phyloP scores from a whole-genome alignment of 2,329 filamentous ascomycete species.

The Paracoccidioides brasiliensis region DNA sequence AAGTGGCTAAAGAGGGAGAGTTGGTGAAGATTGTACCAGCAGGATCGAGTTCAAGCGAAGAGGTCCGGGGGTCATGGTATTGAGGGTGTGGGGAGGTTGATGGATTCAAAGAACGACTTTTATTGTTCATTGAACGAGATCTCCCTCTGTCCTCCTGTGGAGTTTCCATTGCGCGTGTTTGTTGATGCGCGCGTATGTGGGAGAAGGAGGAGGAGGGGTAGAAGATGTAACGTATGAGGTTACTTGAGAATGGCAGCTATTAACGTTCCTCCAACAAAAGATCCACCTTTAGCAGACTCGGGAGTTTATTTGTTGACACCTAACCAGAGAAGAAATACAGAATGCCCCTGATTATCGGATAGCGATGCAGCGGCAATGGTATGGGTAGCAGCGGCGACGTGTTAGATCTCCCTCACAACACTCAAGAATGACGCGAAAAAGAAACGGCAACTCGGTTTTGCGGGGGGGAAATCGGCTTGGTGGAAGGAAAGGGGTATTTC shows the following conservation, averaged over 20 bases:
- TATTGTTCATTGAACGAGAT: slow-evolving; percentile 24
- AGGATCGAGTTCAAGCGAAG: slow-evolving; percentile 24
- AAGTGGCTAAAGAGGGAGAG: slow-evolving; percentile 15
- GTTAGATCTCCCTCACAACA: not conserved
- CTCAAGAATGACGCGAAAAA: not conserved
- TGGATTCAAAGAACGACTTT: slow-evolving; percentile 31
- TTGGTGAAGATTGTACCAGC: slow-evolving; percentile 18
- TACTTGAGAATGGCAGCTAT: not conserved
- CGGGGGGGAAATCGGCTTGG: not conserved
- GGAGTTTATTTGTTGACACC: too few species aligned
- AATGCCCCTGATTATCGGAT: too few species aligned
- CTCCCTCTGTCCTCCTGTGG: slow-evolving; percentile 22
- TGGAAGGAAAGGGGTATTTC: not conserved
- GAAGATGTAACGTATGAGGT: not conserved
- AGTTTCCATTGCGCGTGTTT: slow-evolving; percentile 4
- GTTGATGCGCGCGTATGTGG: not conserved
- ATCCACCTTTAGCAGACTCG: too few species aligned
- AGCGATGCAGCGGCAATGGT: too few species aligned
- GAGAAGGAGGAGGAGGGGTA: not conserved
- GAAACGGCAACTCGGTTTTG: not conserved
- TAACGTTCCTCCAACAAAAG: too few species aligned
- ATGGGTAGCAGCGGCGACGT: not conserved
- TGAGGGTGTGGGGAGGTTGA: slow-evolving; percentile 28
- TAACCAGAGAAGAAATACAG: too few species aligned
- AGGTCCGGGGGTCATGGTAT: slow-evolving; percentile 21